Percentiles rank a stretch among this genome's conserved stretches.
phyloP scores from a whole-genome alignment of 805 yeast species.

The Cyberlindnera bimundalis region DNA sequence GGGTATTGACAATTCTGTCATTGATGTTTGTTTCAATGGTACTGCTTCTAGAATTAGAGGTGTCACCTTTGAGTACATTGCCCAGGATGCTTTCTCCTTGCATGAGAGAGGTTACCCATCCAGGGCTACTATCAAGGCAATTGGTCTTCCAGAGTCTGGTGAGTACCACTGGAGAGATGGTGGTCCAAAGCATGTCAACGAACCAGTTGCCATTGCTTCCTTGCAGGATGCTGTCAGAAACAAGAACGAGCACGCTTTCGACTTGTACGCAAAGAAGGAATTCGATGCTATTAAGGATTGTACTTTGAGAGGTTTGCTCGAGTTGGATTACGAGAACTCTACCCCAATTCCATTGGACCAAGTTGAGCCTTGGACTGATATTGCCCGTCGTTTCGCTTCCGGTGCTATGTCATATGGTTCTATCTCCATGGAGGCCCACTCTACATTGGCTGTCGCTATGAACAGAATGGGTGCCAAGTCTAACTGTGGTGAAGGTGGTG shows the following conservation, averaged over 20 bases:
- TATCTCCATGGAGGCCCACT: slow-evolving; percentile 97
- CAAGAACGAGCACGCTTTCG: slow-evolving; percentile 91
- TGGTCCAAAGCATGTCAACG: slow-evolving; percentile 93
- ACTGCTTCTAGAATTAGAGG: slow-evolving; percentile 97
- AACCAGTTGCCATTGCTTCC: slow-evolving; percentile 91
- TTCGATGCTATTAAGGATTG: slow-evolving; percentile 88
- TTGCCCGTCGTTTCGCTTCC: slow-evolving; percentile 95
- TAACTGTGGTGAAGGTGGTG: slow-evolving; percentile 99
- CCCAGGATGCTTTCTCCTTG: slow-evolving; percentile 92
- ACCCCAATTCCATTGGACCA: slow-evolving; percentile 89
- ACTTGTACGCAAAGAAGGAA: slow-evolving; percentile 84
- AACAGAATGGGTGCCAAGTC: slow-evolving; percentile 96
- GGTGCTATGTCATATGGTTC: slow-evolving; percentile 99
- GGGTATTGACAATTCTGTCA: slow-evolving; percentile 93
- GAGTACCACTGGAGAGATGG: slow-evolving; percentile 99
- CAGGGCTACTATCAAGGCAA: slow-evolving; percentile 66
- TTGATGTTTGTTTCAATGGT: slow-evolving; percentile 94
- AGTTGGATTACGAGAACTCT: slow-evolving; percentile 74
- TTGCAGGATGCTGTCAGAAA: slow-evolving; percentile 98
- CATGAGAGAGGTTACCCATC: slow-evolving; percentile 91
- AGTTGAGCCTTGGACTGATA: slow-evolving; percentile 99
- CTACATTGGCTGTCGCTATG: slow-evolving; percentile 98
- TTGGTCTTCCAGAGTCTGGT: slow-evolving; percentile 84
- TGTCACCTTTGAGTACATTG: slow-evolving; percentile 90
- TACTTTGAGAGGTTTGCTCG: slow-evolving; percentile 90